Conservation (phyloP, 148 eudicot genomes). For the Simmondsia chinensis region DNA sequence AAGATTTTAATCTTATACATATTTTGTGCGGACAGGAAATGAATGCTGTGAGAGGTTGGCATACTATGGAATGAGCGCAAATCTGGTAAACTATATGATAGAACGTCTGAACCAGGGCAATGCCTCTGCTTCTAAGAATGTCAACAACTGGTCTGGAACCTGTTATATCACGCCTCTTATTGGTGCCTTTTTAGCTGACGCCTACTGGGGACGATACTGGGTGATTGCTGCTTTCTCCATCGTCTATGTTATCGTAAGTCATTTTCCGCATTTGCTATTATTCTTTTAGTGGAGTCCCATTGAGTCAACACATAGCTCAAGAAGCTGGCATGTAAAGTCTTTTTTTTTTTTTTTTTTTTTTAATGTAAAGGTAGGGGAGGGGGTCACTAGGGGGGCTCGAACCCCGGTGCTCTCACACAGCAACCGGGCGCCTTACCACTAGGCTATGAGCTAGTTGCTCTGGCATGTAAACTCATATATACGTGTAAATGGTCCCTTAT, state of each 20-base stretch:
- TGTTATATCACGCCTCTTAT: slow-evolving; percentile 61
- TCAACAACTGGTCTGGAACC: slow-evolving; percentile 75
- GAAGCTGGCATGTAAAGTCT: no score
- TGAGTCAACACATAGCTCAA: no score
- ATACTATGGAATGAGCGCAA: slow-evolving; percentile 73
- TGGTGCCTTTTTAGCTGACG: slow-evolving; percentile 72
- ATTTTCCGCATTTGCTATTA: neutral
- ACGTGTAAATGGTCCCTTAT: no score
- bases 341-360: no score
- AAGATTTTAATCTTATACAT: neutral
- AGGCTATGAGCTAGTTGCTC: no score
- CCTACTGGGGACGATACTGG: slow-evolving; percentile 64
- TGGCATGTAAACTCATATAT: no score
- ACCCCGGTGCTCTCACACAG: no score
- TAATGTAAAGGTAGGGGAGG: no score
- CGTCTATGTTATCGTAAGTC: slow-evolving; percentile 53
- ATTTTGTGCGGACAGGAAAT: slow-evolving; percentile 23
- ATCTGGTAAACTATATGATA: slow-evolving; percentile 53
- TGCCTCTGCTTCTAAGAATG: slow-evolving; percentile 41
- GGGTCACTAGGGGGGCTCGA: no score
- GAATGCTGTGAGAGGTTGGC: slow-evolving; percentile 80
- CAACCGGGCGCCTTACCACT: no score
- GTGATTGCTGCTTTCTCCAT: slow-evolving; percentile 58
- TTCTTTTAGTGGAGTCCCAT: no score
- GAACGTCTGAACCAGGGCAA: slow-evolving; percentile 32